A percentile compares a stretch with the other conserved stretches of the same genome.
Evolutionary conservation across 2,329 filamentous ascomycete species (phyloP).

Genomic region (Ascocoryne sarcoides): DNA sequence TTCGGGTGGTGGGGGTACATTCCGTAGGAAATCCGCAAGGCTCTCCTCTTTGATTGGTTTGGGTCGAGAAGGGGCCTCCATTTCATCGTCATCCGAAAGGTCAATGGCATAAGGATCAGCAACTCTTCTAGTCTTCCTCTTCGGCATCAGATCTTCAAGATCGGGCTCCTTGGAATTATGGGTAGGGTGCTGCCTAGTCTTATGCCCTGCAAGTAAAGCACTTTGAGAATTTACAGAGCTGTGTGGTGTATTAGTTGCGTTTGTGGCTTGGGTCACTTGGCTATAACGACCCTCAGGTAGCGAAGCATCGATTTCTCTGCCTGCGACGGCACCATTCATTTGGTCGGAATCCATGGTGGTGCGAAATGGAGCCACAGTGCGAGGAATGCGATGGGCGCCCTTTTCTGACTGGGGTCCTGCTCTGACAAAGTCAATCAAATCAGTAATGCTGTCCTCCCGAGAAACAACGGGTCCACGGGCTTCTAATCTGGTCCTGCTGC

Average conservation of each 20-base stretch:
- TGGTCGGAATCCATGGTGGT: slow-evolving; percentile 83
- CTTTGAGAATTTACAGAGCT: slow-evolving; percentile 61
- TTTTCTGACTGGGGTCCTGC: slow-evolving; percentile 56
- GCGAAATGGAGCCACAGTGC: slow-evolving; percentile 76
- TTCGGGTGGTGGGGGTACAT: slow-evolving; percentile 55
- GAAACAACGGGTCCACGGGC: slow-evolving; percentile 63
- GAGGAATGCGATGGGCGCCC: slow-evolving; percentile 64
- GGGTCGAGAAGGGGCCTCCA: slow-evolving; percentile 15
- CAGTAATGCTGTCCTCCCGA: slow-evolving; percentile 60
- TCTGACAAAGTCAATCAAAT: slow-evolving; percentile 92
- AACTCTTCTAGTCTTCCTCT: slow-evolving; percentile 67
- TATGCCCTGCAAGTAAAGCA: slow-evolving; percentile 45
- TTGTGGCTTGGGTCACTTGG: slow-evolving; percentile 32
- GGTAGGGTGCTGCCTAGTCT: slow-evolving; percentile 26
- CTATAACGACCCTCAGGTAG: slow-evolving; percentile 46
- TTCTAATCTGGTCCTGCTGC: slow-evolving; percentile 53
- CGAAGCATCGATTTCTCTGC: slow-evolving; percentile 48
- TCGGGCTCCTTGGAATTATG: slow-evolving; percentile 18
- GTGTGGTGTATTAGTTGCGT: slow-evolving; percentile 28
- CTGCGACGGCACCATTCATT: slow-evolving; percentile 45
- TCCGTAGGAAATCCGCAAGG: slow-evolving; percentile 64
- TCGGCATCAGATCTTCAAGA: slow-evolving; percentile 44
- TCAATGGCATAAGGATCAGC: slow-evolving; percentile 94
- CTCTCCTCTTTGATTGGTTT: slow-evolving; percentile 46
- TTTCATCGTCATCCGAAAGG: slow-evolving; percentile 40